A percentile compares a stretch with the other conserved stretches of the same genome.
Conservation (phyloP, 2,329 filamentous ascomycete genomes). For the Rugonectria rugulosa region DNA sequence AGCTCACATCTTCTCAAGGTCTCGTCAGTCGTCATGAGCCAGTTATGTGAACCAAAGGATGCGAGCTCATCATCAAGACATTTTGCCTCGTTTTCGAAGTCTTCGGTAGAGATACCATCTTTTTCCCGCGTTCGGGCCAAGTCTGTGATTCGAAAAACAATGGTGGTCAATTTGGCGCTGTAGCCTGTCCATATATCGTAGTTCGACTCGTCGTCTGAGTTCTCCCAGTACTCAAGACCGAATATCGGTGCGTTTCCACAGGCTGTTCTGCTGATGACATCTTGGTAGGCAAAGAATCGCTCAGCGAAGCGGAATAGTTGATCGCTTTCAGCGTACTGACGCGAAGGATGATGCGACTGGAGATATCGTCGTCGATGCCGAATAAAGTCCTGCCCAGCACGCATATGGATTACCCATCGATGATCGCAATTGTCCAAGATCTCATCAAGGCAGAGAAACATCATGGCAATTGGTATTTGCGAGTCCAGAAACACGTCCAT, state of each 20-base stretch:
- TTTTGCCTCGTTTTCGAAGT: constrained; percentile 11
- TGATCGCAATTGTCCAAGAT: constrained; percentile 34
- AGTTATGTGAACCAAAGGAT: not conserved
- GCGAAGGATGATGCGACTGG: constrained; percentile 19
- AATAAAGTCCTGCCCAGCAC: constrained; percentile 56
- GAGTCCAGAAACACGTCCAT: constrained; percentile 29
- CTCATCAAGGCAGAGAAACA: constrained; percentile 36
- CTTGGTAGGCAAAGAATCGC: constrained; percentile 59
- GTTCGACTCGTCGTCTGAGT: constrained; percentile 19
- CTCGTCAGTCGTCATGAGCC: constrained; percentile 7
- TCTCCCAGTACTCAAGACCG: constrained; percentile 56
- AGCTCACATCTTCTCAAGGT: constrained; percentile 35
- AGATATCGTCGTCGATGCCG: constrained; percentile 42
- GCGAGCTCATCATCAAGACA: constrained; percentile 21
- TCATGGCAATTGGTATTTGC: constrained; percentile 34
- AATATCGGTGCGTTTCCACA: constrained; percentile 56
- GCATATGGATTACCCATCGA: constrained; percentile 55
- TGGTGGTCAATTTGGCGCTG: constrained; percentile 53
- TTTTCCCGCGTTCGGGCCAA: constrained; percentile 46
- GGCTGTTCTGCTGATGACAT: constrained; percentile 58
- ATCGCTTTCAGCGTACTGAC: not conserved
- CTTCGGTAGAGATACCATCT: not conserved
- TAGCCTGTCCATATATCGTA: constrained; percentile 57
- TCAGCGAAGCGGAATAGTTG: constrained; percentile 44
- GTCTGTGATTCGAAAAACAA: constrained; percentile 56